Base-by-base conservation (phyloP, 1,284 basidiomycete genomes). In the Irpex lacteus region DNA sequence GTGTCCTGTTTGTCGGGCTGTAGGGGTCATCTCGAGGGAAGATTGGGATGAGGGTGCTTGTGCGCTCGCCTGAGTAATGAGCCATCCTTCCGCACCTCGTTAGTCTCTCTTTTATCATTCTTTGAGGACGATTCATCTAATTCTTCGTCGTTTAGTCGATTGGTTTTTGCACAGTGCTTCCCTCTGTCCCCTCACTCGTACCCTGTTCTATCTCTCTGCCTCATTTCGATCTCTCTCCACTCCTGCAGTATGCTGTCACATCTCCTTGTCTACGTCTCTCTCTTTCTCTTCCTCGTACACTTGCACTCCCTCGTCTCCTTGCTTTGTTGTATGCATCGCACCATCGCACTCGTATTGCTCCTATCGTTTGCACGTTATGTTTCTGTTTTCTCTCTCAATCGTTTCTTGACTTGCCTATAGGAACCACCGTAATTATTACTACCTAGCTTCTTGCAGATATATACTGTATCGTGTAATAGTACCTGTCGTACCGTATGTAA, bases 1-100 rank as follows among this genome's bases (percentile, higher is more conserved):
- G 13, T 92, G 90, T 73, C 87, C 89, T 1, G 82, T 88, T 2
- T 92, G 90, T 70, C 75, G 89, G 60, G 80, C 81, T 40, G 77
- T 80, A 21, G 90, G 90, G 13, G 79, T 75, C 64, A 80, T 92
- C 37, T 77, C 79, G 44, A 80, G 78, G 70, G 76, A 73, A 19
- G 87, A 87, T 60, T 92, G 90, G 90, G 81, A 88, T 52, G 82
- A 76, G 65, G 83, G 84, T 49, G 82, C 73, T 36, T 71, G 71
- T 64, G 70, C 70, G 61, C 69, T 75, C 38, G 72, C 66, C 2
- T 26, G 21, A 26, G 21, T 3, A 1, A 1, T 26, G 2, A 1
- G 21, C 21, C 21, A 3, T 26, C 21, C 21, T 26, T 26, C 3
- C 21, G 3, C 21, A 3, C 3, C 21, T 26, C 21, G 21, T 26